Conservation (phyloP, 2,329 filamentous ascomycete genomes). For the Alternaria ventricosa region DNA sequence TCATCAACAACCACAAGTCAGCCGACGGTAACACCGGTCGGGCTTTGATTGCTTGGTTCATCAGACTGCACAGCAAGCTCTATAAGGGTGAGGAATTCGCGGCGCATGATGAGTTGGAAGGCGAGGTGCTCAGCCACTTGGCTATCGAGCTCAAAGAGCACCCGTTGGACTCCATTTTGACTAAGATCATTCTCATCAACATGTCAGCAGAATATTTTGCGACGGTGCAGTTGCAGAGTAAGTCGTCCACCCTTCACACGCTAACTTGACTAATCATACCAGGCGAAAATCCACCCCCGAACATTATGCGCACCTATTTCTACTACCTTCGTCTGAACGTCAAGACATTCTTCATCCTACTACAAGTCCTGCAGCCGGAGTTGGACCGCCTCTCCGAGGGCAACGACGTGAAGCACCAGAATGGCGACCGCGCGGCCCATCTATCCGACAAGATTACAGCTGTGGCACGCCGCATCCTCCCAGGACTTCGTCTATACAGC, state of each 20-base stretch:
- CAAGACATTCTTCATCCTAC: constrained; percentile 74
- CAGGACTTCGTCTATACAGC: constrained; percentile 70
- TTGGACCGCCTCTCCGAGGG: constrained; percentile 63
- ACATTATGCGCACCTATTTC: constrained; percentile 53
- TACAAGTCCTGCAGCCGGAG: constrained; percentile 73
- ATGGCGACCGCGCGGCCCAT: constrained; percentile 40
- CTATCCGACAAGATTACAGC: constrained; percentile 62
- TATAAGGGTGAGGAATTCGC: constrained; percentile 78
- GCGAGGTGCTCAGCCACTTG: constrained; percentile 81
- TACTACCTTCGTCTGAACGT: constrained; percentile 80
- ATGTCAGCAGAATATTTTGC: constrained; percentile 83
- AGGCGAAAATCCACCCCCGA: constrained; percentile 41
- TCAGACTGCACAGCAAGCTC: constrained; percentile 83
- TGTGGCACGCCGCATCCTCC: constrained; percentile 66
- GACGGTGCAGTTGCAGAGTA: constrained; percentile 65
- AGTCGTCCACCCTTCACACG: constrained; percentile 25
- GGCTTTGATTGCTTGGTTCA: constrained; percentile 79
- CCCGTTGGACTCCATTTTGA: constrained; percentile 68
- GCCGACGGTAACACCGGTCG: constrained; percentile 61
- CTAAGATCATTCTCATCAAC: constrained; percentile 85
- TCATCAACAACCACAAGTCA: constrained; percentile 52
- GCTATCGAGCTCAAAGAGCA: constrained; percentile 74
- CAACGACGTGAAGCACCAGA: constrained; percentile 55
- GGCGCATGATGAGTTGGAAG: constrained; percentile 81
- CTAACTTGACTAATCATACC: constrained; percentile 14